Evolutionary conservation across 768 basidiomycete genomes (phyloP).

Genomic region (Clitopilus passeckerianus): DNA sequence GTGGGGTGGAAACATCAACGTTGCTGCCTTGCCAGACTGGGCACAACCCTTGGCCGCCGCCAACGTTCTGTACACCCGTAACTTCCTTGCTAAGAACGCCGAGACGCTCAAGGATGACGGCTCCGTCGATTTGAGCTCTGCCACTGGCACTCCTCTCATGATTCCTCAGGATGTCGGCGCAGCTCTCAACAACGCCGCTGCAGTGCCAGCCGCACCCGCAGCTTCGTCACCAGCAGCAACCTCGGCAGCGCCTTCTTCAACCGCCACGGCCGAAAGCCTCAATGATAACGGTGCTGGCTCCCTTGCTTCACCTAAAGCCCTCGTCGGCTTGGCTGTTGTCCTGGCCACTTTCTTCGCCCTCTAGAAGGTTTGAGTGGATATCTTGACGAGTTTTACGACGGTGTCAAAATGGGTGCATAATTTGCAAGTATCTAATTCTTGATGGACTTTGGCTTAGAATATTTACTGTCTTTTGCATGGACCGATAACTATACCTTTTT

Average conservation of each 20-base stretch:
- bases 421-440: constrained; percentile 7
- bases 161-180: constrained; percentile 54
- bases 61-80: constrained; percentile 52
- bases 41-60: constrained; percentile 42
- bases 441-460: constrained; percentile 23
- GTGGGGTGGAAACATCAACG: constrained; percentile 65
- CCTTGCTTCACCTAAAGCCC: constrained; percentile 40
- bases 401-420: constrained; percentile 10
- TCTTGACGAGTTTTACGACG: constrained; percentile 8
- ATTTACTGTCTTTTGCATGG: constrained; percentile 24
- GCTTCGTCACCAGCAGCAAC: constrained; percentile 18
- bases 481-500: constrained; percentile 14
- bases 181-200: constrained; percentile 33
- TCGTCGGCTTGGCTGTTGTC: constrained; percentile 44
- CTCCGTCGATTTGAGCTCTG: constrained; percentile 39
- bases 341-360: constrained; percentile 44
- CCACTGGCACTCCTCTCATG: constrained; percentile 44
- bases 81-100: constrained; percentile 40
- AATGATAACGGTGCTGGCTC: constrained; percentile 39
- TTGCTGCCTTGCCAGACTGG: constrained; percentile 50
- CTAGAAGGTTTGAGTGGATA: constrained; percentile 21
- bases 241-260: constrained; percentile 17
- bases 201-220: constrained; percentile 16
- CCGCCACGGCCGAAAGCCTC: constrained; percentile 11
- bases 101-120: constrained; percentile 49